phyloP scores from a whole-genome alignment of 306 rosid genomes.

The Hippophae gyantsensis region DNA sequence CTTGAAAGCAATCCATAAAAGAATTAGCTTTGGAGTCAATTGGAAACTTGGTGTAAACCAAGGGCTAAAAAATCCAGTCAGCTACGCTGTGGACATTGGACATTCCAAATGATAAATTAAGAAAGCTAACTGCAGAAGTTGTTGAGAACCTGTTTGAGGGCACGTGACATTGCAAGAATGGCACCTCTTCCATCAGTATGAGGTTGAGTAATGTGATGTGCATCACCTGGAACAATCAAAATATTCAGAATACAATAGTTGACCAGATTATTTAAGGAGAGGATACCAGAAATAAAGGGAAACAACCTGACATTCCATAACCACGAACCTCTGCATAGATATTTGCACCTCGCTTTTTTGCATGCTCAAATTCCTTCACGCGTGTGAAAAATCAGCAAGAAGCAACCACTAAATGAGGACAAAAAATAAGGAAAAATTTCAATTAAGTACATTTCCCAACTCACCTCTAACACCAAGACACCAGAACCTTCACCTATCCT shows the following conservation, averaged over 20 bases:
- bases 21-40: too few species aligned
- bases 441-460: slow-evolving; percentile 17
- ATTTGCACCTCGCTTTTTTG: slow-evolving; percentile 73
- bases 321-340: slow-evolving; percentile 87
- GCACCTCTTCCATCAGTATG: slow-evolving; percentile 86
- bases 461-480: slow-evolving; percentile 82
- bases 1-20: too few species aligned
- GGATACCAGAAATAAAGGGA: not conserved
- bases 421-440: not conserved
- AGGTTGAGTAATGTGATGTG: slow-evolving; percentile 91
- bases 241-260: slow-evolving; percentile 20
- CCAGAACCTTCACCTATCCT: slow-evolving; percentile 94
- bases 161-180: slow-evolving; percentile 79
- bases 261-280: slow-evolving; percentile 6
- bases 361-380: slow-evolving; percentile 81
- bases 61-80: not conserved
- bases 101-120: slow-evolving; percentile 9
- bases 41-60: too few species aligned
- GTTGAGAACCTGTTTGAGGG: slow-evolving; percentile 65
- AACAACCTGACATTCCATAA: slow-evolving; percentile 87
- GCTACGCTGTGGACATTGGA: slow-evolving; percentile 5
- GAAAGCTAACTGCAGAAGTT: slow-evolving; percentile 2
- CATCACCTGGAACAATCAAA: slow-evolving; percentile 55
- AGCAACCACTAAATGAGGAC: slow-evolving; percentile 11
- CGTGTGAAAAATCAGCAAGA: slow-evolving; percentile 7